Evolutionary conservation across 179 eudicot species (phyloP).

Genomic region (Silene coronaria): DNA sequence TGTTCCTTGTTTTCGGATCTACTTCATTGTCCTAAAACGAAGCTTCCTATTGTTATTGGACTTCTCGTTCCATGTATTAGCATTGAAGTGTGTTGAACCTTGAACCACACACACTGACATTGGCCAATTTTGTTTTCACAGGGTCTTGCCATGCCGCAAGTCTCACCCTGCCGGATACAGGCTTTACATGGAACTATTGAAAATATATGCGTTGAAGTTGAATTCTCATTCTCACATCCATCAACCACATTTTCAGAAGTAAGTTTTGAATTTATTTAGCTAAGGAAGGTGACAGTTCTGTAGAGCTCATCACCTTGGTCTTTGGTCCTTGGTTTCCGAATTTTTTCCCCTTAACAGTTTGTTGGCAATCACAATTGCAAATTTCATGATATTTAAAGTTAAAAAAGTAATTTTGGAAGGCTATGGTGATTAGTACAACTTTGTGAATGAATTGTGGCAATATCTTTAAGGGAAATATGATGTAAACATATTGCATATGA

Average conservation of each 20-base stretch:
- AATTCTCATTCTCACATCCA: slow-evolving; percentile 33
- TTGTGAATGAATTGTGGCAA: neutral
- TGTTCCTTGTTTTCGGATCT: neutral
- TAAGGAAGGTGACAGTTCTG: neutral
- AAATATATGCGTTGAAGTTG: slow-evolving; percentile 50
- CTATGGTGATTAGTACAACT: neutral
- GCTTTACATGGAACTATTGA: slow-evolving; percentile 82
- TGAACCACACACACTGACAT: neutral
- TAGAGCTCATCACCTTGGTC: slow-evolving; percentile 3
- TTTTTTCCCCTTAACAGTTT: neutral
- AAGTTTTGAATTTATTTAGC: slow-evolving; percentile 27
- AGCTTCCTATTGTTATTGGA: neutral
- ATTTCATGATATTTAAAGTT: neutral
- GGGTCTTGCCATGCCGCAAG: slow-evolving; percentile 74
- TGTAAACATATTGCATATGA: neutral
- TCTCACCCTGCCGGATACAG: slow-evolving; percentile 76
- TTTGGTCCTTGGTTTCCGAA: neutral
- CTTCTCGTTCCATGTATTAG: neutral
- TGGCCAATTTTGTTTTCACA: slow-evolving; percentile 23
- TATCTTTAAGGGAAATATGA: neutral
- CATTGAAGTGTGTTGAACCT: slow-evolving; percentile 1
- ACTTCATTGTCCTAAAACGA: too few species aligned
- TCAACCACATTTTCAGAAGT: slow-evolving; percentile 51
- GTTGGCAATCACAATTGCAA: neutral
- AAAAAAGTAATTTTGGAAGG: neutral